phyloP scores from a whole-genome alignment of 352 stramenopile genomes.

The Hyaloperonospora brassicae region DNA sequence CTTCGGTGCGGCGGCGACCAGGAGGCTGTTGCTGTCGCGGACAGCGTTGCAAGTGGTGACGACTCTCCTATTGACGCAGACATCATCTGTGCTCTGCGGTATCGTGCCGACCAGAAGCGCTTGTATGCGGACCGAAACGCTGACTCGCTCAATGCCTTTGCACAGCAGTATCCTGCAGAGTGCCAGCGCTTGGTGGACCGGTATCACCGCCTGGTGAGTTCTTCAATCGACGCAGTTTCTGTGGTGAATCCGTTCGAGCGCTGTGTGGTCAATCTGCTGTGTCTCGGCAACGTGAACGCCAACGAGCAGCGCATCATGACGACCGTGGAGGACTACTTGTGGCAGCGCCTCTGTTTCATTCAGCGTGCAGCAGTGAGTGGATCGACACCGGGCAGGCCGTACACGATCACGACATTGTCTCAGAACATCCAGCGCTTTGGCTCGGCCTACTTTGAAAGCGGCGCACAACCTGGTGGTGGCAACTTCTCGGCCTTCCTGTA shows the following conservation, averaged over 20 bases:
- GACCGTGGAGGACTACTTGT: constrained; percentile 83
- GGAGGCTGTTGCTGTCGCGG: constrained; percentile 55
- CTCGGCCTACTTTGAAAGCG: constrained; percentile 56
- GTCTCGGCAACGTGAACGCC: constrained; percentile 68
- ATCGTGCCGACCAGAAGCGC: constrained; percentile 54
- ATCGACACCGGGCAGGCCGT: constrained; percentile 42
- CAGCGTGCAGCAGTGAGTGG: constrained; percentile 34
- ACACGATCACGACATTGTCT: constrained; percentile 54
- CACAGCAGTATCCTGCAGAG: constrained; percentile 59
- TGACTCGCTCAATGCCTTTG: constrained; percentile 41
- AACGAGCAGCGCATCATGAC: constrained; percentile 67
- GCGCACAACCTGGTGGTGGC: constrained; percentile 26
- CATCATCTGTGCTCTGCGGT: constrained; percentile 52
- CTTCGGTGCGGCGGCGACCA: constrained; percentile 63
- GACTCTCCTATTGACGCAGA: constrained; percentile 46
- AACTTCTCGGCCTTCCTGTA: constrained; percentile 62
- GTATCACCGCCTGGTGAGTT: constrained; percentile 61
- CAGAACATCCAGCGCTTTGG: constrained; percentile 75
- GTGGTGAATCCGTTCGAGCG: constrained; percentile 71
- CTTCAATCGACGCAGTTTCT: constrained; percentile 60
- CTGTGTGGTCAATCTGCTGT: constrained; percentile 76
- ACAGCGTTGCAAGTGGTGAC: constrained; percentile 29
- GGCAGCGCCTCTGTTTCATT: constrained; percentile 78
- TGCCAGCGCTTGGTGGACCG: constrained; percentile 54
- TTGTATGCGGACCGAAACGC: constrained; percentile 32